Evolutionary conservation across 345 rosid species (phyloP), one percentile per base, ranked within the genome.

Genomic region (Firmiana major): DNA sequence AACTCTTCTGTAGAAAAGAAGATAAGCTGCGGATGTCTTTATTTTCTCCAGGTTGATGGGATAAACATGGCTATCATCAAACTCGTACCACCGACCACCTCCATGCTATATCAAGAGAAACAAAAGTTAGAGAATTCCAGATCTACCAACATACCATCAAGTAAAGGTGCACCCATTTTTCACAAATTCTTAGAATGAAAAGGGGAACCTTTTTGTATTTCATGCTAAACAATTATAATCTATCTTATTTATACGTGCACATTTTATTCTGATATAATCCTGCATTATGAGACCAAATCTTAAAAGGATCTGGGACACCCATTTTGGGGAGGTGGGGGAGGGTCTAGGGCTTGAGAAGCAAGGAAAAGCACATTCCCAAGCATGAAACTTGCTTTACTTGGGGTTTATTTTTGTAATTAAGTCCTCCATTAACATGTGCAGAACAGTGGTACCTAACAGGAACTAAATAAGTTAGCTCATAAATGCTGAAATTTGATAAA

Each of bases 11-110:
- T 92, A 92, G 88, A 97, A 97, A 58, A 97, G 91, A 87, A 94
- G 98, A 78, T 94, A 97, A 49, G 97, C 99, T 63, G 99, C 98
- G 0, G 97, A 89, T 48, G 94, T 90, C 87, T 91, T 97, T 80
- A 97, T 91, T 85, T 92, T 94, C 73, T 97, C 97, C 83, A 82
- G 86, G 85, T 90, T 67, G 75, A 94, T 89, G 40, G 88, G 88
- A 79, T 73, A 69, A 71, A 97, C 99, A 51, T 83, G 91, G 81
- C 95, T 92, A 84, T 96, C 99, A 65, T 94, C 98, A 48, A 97
- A 97, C 81, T 94, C 95, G 21, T 90, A 94, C 99, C 99, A 97
- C 78, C 75, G 85, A 74, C 89, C 93, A 72, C 91, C 91, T 69
- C 99, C 99, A 73, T 91, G 97, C 99, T 97, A 80, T 83, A 84